Evolutionary conservation across 768 basidiomycete genomes (phyloP), one percentile per base, ranked within the genome.

Genomic region (Crepidotus variabilis): DNA sequence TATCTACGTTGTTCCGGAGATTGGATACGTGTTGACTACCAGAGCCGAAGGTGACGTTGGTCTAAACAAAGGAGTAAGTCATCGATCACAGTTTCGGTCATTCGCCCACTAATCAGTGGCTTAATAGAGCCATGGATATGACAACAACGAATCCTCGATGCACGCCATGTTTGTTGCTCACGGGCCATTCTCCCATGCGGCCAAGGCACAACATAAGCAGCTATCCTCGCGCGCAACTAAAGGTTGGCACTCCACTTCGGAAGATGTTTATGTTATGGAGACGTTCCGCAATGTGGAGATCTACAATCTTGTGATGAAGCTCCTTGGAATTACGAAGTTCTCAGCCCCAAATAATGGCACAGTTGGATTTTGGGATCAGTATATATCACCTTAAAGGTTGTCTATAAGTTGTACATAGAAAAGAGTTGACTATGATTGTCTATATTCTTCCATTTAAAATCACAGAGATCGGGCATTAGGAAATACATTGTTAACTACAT

Each of bases 131-230:
- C 94, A 97, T 63, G 94, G 94, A 6, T 97, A 94, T 65, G 93
- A 95, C 68, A 94, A 94, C 61, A 69, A 79, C 16, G 83, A 86
- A 43, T 64, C 75, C 11, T 76, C 87, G 6, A 96, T 96, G 94
- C 83, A 85, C 51, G 93, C 93, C 1, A 87, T 92, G 67, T 95
- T 96, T 69, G 86, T 96, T 56, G 93, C 92, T 9, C 92, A 94
- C 65, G 94, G 94, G 1, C 94, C 94, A 0, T 94, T 94, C 69
- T 85, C 88, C 13, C 71, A 82, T 10, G 79, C 82, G 45, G 78
- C 84, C 52, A 94, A 92, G 69, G 71, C 78, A 6, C 67, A 78
- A 47, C 79, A 85, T 61, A 74, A 79, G 22, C 58, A 60, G 47
- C 33, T 50, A 14, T 50, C 53, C 13, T 58, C 51, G 57, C 67